Conservation (phyloP, 1,284 basidiomycete genomes). For the Violaceomyces palustris region DNA sequence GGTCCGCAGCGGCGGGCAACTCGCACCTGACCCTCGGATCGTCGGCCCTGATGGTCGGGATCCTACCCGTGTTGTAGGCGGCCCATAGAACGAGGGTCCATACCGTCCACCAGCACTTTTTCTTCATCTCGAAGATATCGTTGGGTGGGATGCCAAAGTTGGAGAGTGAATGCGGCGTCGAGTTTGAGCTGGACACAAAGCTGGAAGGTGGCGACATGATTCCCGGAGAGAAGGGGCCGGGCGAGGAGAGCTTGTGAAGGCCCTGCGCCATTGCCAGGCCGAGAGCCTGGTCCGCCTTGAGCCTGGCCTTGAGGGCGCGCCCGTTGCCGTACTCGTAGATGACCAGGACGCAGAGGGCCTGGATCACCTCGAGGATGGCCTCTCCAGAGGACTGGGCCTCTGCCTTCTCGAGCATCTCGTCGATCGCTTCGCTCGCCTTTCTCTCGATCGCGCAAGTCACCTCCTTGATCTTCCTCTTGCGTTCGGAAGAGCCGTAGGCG, state of each 20-base stretch:
- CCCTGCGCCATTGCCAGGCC: constrained; percentile 45
- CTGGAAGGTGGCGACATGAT: constrained; percentile 15
- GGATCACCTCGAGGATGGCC: constrained; percentile 37
- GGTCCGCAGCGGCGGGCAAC: constrained; percentile 25
- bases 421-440: constrained; percentile 37
- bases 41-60: constrained; percentile 44
- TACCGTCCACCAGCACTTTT: constrained; percentile 44
- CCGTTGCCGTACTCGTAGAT: constrained; percentile 47
- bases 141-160: constrained; percentile 16
- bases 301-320: constrained; percentile 38
- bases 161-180: constrained; percentile 10
- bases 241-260: constrained; percentile 39
- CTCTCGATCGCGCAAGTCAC: constrained; percentile 27
- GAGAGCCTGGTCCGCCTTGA: constrained; percentile 47
- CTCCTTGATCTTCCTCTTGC: constrained; percentile 25
- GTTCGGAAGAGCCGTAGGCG: constrained; percentile 34
- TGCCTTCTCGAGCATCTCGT: constrained; percentile 29
- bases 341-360: constrained; percentile 36
- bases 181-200: constrained; percentile 17
- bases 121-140: constrained; percentile 44
- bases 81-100: constrained; percentile 42
- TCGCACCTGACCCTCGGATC: constrained; percentile 44
- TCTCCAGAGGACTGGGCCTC: constrained; percentile 19
- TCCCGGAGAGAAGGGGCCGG: too few relatives aligned
- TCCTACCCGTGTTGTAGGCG: constrained; percentile 43